Conservation (phyloP, 495 filamentous ascomycete species). For the Aspergillus sclerotioniger region DNA sequence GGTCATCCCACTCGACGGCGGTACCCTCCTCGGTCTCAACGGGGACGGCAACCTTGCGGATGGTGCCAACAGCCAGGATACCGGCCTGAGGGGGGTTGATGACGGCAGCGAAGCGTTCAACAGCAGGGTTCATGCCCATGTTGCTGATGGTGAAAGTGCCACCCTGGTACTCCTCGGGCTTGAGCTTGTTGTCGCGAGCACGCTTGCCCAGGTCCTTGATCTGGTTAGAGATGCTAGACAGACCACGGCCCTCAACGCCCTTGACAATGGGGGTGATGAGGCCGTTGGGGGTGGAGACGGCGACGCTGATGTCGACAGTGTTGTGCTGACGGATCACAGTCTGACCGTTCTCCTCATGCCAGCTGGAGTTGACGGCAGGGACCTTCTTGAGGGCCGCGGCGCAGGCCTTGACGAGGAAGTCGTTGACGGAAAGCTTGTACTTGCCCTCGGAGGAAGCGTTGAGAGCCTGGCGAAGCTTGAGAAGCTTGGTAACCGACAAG, state of each 20-base stretch:
- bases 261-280: constrained; percentile 98
- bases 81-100: constrained; percentile 98
- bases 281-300: constrained; percentile 88
- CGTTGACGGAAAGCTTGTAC: constrained; percentile 98
- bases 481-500: constrained; percentile 87
- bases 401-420: constrained; percentile 98
- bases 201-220: constrained; percentile 97
- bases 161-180: constrained; percentile 98
- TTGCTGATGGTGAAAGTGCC: constrained; percentile 99
- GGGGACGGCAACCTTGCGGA: constrained; percentile 90
- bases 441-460: constrained; percentile 85
- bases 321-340: constrained; percentile 85
- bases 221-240: constrained; percentile 79
- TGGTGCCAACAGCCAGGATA: constrained; percentile 93
- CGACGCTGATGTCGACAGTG: constrained; percentile 87
- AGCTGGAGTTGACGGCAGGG: constrained; percentile 91
- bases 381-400: constrained; percentile 87
- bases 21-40: constrained; percentile 81
- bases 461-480: constrained; percentile 92
- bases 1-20: constrained; percentile 88
- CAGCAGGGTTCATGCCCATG: constrained; percentile 98
- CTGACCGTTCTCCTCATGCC: constrained; percentile 75
- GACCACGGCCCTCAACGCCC: constrained; percentile 75
- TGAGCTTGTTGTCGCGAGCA: constrained; percentile 94
- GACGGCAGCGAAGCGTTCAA: constrained; percentile 97